Conservation (phyloP, 768 basidiomycete species). For the Pholiota microspora region DNA sequence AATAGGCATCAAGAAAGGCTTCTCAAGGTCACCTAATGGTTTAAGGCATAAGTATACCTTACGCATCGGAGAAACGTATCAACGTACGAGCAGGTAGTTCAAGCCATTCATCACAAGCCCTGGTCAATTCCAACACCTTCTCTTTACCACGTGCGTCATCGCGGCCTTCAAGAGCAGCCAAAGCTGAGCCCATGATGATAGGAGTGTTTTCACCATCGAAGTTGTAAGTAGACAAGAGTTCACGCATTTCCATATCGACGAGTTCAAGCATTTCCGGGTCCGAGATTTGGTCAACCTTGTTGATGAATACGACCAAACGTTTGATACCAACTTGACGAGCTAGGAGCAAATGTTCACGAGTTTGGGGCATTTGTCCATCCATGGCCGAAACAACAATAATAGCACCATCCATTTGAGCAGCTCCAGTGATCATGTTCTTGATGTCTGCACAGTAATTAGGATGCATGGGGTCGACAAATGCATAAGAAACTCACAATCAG, state of each 20-base stretch:
- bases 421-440: conserved; percentile 99
- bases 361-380: conserved; percentile 99
- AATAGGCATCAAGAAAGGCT: conserved; percentile 94
- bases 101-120: conserved; percentile 91
- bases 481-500: conserved; percentile 68
- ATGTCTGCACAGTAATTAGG: conserved; percentile 54
- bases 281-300: conserved; percentile 96
- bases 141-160: conserved; percentile 75
- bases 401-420: conserved; percentile 96
- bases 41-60: background rate
- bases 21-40: conserved; percentile 84
- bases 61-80: background rate
- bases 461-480: background rate
- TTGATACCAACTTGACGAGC: conserved; percentile 98
- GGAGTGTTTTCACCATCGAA: conserved; percentile 98
- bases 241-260: conserved; percentile 99
- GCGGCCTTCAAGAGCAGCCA: conserved; percentile 90
- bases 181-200: conserved; percentile 96
- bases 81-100: conserved; percentile 85
- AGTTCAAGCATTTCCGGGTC: conserved; percentile 99
- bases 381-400: conserved; percentile 97
- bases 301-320: conserved; percentile 97
- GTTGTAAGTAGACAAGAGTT: conserved; percentile 86
- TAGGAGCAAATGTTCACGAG: conserved; percentile 94
- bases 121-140: conserved; percentile 80